These are phyloP conservation scores for Hortiboletus flavorubellus DNA, from an alignment of 768 basidiomycete species.

Conservation along the genomic window DNA sequence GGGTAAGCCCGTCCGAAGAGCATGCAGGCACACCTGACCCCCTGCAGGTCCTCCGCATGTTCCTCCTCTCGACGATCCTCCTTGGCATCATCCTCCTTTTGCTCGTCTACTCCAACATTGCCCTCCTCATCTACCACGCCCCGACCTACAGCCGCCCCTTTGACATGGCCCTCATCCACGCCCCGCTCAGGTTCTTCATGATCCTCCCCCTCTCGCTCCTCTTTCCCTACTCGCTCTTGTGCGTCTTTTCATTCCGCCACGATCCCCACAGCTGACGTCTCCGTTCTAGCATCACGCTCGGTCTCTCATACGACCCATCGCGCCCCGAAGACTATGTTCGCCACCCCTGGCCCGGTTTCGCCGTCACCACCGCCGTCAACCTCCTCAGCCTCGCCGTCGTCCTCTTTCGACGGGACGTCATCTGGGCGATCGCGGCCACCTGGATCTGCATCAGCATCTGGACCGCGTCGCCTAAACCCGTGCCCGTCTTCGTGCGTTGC, in stretches of 20 bases:
- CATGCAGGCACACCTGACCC: neutral
- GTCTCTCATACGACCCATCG: conserved; percentile 51
- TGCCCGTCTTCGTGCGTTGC: conserved; percentile 56
- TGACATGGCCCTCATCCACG: conserved; percentile 82
- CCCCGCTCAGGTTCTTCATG: conserved; percentile 71
- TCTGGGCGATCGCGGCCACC: conserved; percentile 71
- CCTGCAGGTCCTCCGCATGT: conserved; percentile 64
- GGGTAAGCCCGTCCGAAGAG: conserved; percentile 38
- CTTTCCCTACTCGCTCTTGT: conserved; percentile 57
- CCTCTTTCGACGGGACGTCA: conserved; percentile 57
- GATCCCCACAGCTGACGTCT: neutral
- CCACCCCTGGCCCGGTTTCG: conserved; percentile 73
- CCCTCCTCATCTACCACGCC: conserved; percentile 68
- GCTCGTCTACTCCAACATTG: conserved; percentile 76
- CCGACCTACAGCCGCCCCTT: conserved; percentile 60
- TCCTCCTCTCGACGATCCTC: conserved; percentile 70
- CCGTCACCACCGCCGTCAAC: conserved; percentile 64
- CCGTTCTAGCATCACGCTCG: conserved; percentile 57
- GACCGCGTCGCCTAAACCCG: conserved; percentile 57
- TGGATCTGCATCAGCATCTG: conserved; percentile 73
- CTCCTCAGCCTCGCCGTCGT: conserved; percentile 53
- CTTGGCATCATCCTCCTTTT: conserved; percentile 67
- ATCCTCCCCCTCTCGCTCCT: conserved; percentile 49
- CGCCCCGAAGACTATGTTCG: conserved; percentile 51
- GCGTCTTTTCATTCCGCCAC: conserved; percentile 1